phyloP scores from a whole-genome alignment of 192 early-diverging fungal genomes.

The Linnemannia hyalina region DNA sequence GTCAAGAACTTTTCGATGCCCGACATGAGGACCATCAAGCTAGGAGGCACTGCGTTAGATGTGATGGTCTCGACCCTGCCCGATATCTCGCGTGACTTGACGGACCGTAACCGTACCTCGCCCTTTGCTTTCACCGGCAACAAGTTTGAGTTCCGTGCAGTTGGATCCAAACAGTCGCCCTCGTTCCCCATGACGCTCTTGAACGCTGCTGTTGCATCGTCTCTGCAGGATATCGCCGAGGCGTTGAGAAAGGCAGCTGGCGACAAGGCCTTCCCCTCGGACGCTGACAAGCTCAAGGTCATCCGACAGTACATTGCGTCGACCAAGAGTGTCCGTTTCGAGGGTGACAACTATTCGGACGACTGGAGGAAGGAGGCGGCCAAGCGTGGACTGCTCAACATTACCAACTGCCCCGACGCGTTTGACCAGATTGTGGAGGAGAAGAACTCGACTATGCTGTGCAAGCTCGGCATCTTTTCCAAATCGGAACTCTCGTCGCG shows the following conservation, averaged over 20 bases:
- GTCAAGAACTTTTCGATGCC: constrained; percentile 88
- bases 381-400: constrained; percentile 95
- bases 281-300: constrained; percentile 89
- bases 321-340: constrained; percentile 90
- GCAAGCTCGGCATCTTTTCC: constrained; percentile 83
- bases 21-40: constrained; percentile 88
- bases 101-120: constrained; percentile 98
- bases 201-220: constrained; percentile 90
- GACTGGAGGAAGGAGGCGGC: constrained; percentile 92
- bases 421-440: constrained; percentile 82
- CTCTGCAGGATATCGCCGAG: constrained; percentile 76
- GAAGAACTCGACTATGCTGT: constrained; percentile 80
- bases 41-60: constrained; percentile 94
- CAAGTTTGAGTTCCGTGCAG: constrained; percentile 99
- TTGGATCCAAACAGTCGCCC: constrained; percentile 96
- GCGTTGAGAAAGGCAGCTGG: constrained; percentile 86
- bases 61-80: constrained; percentile 95
- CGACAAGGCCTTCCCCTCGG: constrained; percentile 74
- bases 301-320: constrained; percentile 85
- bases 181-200: constrained; percentile 94
- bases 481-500: constrained; percentile 88
- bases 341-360: constrained; percentile 96
- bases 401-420: constrained; percentile 88
- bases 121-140: constrained; percentile 99
- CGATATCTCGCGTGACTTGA: constrained; percentile 92